A percentile compares a stretch with the other conserved stretches of the same genome.
Conservation (phyloP, 1,139 yeast species). For the Hansenula sp. region DNA sequence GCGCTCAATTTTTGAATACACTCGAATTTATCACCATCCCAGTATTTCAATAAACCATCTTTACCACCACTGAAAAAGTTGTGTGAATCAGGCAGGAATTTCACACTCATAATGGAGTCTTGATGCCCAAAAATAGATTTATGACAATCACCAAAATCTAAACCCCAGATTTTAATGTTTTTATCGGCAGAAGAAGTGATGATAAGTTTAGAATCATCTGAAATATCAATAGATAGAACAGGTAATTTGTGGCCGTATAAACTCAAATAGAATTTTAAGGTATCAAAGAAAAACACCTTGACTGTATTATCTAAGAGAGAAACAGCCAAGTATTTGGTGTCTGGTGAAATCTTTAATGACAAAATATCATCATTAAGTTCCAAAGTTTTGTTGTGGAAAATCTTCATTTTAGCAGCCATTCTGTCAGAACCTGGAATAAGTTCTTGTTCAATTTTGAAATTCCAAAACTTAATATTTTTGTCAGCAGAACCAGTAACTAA, state of each 20-base stretch:
- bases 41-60: conserved; percentile 84
- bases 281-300: conserved; percentile 83
- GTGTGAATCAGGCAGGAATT: conserved; percentile 78
- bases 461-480: conserved; percentile 87
- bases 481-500: conserved; percentile 94
- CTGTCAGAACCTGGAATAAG: conserved; percentile 65
- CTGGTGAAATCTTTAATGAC: conserved; percentile 79
- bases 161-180: conserved; percentile 96
- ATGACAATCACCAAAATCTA: conserved; percentile 98
- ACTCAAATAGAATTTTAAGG: conserved; percentile 81
- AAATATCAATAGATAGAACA: conserved; percentile 83
- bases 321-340: conserved; percentile 70
- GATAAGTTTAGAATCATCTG: conserved; percentile 79
- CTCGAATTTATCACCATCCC: conserved; percentile 98
- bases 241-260: conserved; percentile 96
- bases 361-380: conserved; percentile 85
- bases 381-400: conserved; percentile 73
- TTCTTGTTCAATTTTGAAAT: conserved; percentile 63
- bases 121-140: conserved; percentile 95
- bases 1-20: conserved; percentile 83
- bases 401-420: conserved; percentile 46
- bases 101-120: conserved; percentile 88
- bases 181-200: conserved; percentile 96
- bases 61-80: conserved; percentile 88
- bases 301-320: conserved; percentile 90